These are phyloP conservation scores for Globisporangium solare DNA, from an alignment of 352 stramenopile species.

Conservation along the genomic window DNA sequence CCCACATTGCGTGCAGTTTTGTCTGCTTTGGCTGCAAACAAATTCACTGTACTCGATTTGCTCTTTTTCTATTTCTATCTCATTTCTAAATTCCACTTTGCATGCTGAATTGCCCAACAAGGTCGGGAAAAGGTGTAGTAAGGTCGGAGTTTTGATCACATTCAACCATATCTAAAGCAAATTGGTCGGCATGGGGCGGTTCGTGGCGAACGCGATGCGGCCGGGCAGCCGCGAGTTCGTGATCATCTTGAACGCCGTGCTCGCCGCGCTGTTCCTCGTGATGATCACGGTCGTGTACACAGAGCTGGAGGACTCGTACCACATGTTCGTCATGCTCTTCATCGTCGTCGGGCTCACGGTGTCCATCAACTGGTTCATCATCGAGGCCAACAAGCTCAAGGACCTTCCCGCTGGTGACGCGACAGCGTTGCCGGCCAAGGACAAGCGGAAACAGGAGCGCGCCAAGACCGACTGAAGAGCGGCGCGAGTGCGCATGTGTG, in stretches of 20 bases:
- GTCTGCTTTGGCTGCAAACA: too few species aligned
- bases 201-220: constrained; percentile 45
- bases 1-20: too few species aligned
- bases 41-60: too few species aligned
- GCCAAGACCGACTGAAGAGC: constrained; percentile 52
- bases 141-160: too few species aligned
- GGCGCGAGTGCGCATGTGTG: too few species aligned
- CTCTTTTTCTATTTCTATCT: too few species aligned
- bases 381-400: constrained; percentile 65
- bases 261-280: constrained; percentile 63
- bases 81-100: too few species aligned
- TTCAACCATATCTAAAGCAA: too few species aligned
- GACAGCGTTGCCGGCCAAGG: background rate
- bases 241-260: constrained; percentile 60
- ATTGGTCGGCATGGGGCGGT: constrained; percentile 36
- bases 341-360: constrained; percentile 72
- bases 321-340: constrained; percentile 84
- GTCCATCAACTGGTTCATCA: constrained; percentile 87
- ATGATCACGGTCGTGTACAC: constrained; percentile 76
- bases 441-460: constrained; percentile 18
- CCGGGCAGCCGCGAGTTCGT: constrained; percentile 78
- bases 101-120: too few species aligned
- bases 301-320: constrained; percentile 76
- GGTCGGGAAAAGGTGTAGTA: too few species aligned
- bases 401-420: constrained; percentile 20